Evolutionary conservation across 306 rosid genomes (phyloP).

Genomic region (Abrus pulchellus): DNA sequence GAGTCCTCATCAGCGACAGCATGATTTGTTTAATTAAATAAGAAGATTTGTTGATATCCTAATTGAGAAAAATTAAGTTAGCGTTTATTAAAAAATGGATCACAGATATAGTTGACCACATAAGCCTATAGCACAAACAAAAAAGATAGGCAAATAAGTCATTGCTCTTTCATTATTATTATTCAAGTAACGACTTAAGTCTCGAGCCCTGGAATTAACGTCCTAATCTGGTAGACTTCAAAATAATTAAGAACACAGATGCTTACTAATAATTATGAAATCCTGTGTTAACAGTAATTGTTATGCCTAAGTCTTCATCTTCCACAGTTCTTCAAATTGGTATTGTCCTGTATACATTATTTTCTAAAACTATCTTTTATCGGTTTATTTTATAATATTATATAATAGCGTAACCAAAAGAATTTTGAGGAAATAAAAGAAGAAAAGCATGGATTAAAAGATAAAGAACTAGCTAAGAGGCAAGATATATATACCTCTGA

Average conservation of each 20-base stretch:
- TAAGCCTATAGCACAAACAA: no score
- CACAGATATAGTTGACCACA: background rate
- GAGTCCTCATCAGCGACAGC: background rate
- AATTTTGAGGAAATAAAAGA: conserved; percentile 6
- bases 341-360: background rate
- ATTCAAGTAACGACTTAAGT: background rate
- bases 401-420: background rate
- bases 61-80: conserved; percentile 10
- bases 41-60: conserved; percentile 11
- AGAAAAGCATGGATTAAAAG: conserved; percentile 11
- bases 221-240: background rate
- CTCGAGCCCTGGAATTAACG: conserved; percentile 1
- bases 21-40: conserved; percentile 14
- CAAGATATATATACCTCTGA: conserved; percentile 68
- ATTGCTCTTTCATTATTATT: background rate
- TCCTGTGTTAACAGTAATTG: background rate
- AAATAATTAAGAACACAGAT: conserved; percentile 10
- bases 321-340: background rate
- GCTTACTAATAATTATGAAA: conserved; percentile 23
- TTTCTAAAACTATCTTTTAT: background rate
- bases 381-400: background rate
- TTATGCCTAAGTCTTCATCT: conserved; percentile 26
- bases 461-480: background rate
- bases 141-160: background rate
- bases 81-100: background rate